Conservation (phyloP, 495 filamentous ascomycete species). For the Trichoderma erinaceum region DNA sequence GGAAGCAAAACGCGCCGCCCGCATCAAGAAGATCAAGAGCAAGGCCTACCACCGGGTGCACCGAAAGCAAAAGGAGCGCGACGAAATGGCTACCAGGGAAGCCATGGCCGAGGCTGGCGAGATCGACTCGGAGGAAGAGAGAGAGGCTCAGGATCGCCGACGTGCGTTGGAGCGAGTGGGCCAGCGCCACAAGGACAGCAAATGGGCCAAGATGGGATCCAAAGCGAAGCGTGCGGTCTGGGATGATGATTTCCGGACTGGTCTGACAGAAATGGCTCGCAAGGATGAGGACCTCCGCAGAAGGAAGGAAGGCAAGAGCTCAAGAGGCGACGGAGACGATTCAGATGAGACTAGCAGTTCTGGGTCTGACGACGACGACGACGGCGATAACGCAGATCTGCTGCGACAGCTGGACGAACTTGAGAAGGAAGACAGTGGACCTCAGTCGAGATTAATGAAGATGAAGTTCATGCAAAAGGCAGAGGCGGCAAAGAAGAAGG, state of each 20-base stretch:
- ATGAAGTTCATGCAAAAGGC: constrained; percentile 79
- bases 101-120: constrained; percentile 62
- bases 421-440: constrained; percentile 32
- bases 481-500: constrained; percentile 65
- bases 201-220: constrained; percentile 88
- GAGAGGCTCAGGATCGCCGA: constrained; percentile 68
- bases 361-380: constrained; percentile 47
- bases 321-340: constrained; percentile 46
- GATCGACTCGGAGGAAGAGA: constrained; percentile 62
- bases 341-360: constrained; percentile 48
- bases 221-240: constrained; percentile 69
- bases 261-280: constrained; percentile 74
- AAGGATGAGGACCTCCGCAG: constrained; percentile 79
- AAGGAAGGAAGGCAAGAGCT: constrained; percentile 73
- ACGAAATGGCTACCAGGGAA: constrained; percentile 64
- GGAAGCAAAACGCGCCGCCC: constrained; percentile 82
- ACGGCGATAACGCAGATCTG: constrained; percentile 47
- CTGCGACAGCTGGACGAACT: constrained; percentile 52
- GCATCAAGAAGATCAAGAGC: constrained; percentile 97
- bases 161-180: constrained; percentile 87
- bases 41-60: constrained; percentile 90
- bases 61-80: constrained; percentile 71
- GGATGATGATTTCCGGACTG: constrained; percentile 75
- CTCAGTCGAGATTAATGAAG: constrained; percentile 37
- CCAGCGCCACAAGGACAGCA: constrained; percentile 80